phyloP scores from a whole-genome alignment of 306 rosid genomes.

The Dryas octopetala region DNA sequence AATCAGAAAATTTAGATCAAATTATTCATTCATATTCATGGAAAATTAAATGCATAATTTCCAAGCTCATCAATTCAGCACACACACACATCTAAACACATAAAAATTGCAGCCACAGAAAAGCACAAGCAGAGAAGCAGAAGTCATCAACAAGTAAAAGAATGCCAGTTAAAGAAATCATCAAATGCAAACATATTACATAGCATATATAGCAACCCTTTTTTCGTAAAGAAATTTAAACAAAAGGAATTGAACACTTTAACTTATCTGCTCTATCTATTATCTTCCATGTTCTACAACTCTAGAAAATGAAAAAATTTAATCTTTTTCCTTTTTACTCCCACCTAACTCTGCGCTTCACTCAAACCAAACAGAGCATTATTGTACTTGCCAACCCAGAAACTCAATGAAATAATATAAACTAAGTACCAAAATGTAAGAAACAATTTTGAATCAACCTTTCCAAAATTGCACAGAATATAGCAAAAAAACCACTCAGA shows the following conservation, averaged over 20 bases:
- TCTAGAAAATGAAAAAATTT: not conserved
- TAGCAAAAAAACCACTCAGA: not conserved
- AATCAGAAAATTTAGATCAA: not conserved
- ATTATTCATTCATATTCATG: not conserved
- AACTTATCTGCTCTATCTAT: not conserved
- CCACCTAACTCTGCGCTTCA: not conserved
- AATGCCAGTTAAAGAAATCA: slow-evolving; percentile 8
- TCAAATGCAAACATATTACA: slow-evolving; percentile 2
- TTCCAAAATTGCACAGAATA: not conserved
- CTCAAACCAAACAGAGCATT: not conserved
- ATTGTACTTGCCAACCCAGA: not conserved
- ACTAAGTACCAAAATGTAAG: not conserved
- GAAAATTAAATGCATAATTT: not conserved
- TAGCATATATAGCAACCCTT: not conserved
- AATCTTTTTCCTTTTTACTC: not conserved
- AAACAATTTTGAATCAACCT: not conserved
- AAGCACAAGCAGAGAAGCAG: not conserved
- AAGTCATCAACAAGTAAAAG: not conserved
- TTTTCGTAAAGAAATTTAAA: not conserved
- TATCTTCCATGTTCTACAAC: not conserved
- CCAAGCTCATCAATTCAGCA: not conserved
- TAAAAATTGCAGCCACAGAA: not conserved
- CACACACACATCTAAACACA: not conserved
- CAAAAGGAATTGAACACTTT: not conserved
- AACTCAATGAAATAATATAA: not conserved